Evolutionary conservation across 2,329 filamentous ascomycete species (phyloP), one percentile per base, ranked within the genome.

Genomic region (Aspergillus viridinutans): DNA sequence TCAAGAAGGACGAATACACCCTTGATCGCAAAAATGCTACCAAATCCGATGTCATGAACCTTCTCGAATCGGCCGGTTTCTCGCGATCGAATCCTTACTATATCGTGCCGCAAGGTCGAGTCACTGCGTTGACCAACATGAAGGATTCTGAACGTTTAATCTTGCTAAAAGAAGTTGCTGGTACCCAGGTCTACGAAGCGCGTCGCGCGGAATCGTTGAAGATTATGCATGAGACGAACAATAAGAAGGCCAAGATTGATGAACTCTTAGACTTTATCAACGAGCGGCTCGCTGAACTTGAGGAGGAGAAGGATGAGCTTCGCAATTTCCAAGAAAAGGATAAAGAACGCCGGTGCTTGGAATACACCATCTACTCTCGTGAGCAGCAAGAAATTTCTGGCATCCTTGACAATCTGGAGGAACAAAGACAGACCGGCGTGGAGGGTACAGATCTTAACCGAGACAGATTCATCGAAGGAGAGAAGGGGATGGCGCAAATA

Each of bases 1-100:
- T 93, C 61, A 97, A 99, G 77, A 99, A 99, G 77, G 94, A 99
- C 72, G 94, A 99, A 78, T 99, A 97, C 74, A 96, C 93, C 1
- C 85, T 99, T 29, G 94, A 99, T 75, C 90, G 92, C 72, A 99
- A 97, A 78, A 96, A 96, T 64, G 90, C 92, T 35, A 96, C 92
- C 40, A 96, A 96, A 73, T 84, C 87, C 61, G 94, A 99, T 72
- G 93, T 99, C 58, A 90, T 95, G 81, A 96, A 96, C 72, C 83
- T 99, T 40, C 83, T 99, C 45, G 94, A 99, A 74, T 95, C 92
- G 7, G 94, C 94, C 14, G 94, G 94, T 21, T 97, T 99, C 75
- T 97, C 93, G 59, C 87, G 92, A 64, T 96, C 92, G 56, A 99
- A 99, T 72, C 94, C 94, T 26, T 99, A 97, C 81, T 99, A 99